Percentiles rank a stretch among this genome's conserved stretches.
These are phyloP conservation scores for Yamadazyma taylorii DNA, from an alignment of 1,139 yeast species.

Conservation along the genomic window DNA sequence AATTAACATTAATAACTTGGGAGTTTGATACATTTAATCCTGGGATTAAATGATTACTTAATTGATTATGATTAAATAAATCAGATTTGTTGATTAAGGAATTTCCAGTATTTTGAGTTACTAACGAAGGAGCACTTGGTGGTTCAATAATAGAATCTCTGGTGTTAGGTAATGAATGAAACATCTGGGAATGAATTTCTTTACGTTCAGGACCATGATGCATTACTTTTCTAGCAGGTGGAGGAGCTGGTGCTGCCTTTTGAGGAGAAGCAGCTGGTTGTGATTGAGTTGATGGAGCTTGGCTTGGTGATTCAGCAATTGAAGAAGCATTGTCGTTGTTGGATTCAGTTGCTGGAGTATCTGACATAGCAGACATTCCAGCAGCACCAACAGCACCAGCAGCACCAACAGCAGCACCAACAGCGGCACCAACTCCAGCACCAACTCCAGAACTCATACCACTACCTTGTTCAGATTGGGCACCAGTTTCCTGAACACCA, in stretches of 20 bases:
- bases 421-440: constrained; percentile 8
- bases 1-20: constrained; percentile 74
- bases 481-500: too few species aligned
- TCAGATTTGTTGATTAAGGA: constrained; percentile 31
- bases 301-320: too few species aligned
- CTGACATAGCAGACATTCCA: constrained; percentile 1
- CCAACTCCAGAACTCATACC: constrained; percentile 3
- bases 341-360: too few species aligned
- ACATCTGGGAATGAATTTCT: constrained; percentile 43
- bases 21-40: constrained; percentile 80
- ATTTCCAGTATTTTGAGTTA: constrained; percentile 36
- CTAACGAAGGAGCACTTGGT: constrained; percentile 12
- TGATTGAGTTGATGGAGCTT: neutral
- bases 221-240: constrained; percentile 65
- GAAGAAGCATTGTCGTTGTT: neutral
- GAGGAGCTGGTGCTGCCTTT: constrained; percentile 55
- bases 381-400: constrained; percentile 4
- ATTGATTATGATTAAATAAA: constrained; percentile 29
- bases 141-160: constrained; percentile 34
- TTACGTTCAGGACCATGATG: constrained; percentile 20
- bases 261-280: too few species aligned
- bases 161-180: constrained; percentile 49
- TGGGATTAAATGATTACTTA: constrained; percentile 49
- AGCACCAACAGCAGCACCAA: constrained; percentile 7
- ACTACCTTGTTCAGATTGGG: neutral